Conservation (phyloP, 805 yeast genomes). For the Nakazawaea molendinolei region DNA sequence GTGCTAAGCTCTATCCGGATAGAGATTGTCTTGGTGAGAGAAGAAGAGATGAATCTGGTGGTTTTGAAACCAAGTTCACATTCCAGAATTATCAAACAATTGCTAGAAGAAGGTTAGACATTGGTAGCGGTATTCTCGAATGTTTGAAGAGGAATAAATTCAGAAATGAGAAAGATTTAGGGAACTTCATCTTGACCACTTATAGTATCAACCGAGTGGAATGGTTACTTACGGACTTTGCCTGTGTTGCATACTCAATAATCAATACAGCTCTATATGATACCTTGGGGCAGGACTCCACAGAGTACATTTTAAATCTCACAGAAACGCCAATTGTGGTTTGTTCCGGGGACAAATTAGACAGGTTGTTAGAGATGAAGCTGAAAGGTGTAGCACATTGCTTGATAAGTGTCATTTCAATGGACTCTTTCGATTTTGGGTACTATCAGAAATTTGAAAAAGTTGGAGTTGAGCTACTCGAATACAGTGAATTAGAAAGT, state of each 20-base stretch:
- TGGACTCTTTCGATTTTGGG: constrained; percentile 36
- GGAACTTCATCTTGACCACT: constrained; percentile 42
- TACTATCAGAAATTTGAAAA: constrained; percentile 22
- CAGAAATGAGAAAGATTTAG: background rate
- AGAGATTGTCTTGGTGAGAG: constrained; percentile 38
- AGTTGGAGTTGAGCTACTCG: constrained; percentile 4
- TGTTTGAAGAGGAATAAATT: constrained; percentile 17
- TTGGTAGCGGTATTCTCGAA: constrained; percentile 19
- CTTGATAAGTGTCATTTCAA: constrained; percentile 48
- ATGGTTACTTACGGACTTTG: constrained; percentile 67
- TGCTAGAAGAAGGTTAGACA: constrained; percentile 13
- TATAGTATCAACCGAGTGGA: constrained; percentile 56
- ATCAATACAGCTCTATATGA: constrained; percentile 52
- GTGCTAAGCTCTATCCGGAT: constrained; percentile 29
- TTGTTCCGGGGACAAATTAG: constrained; percentile 45
- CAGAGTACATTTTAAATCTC: constrained; percentile 53
- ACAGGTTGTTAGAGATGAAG: constrained; percentile 38
- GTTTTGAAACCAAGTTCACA: constrained; percentile 1
- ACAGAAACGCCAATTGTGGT: constrained; percentile 57
- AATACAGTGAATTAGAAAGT: constrained; percentile 24
- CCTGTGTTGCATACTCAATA: constrained; percentile 52
- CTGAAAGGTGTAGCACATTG: constrained; percentile 19
- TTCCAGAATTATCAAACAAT: constrained; percentile 3
- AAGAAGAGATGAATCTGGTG: constrained; percentile 25
- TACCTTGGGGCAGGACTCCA: constrained; percentile 51